These are phyloP conservation scores for Penicillium cinerascens DNA, from an alignment of 495 filamentous ascomycete species.

Conservation along the genomic window DNA sequence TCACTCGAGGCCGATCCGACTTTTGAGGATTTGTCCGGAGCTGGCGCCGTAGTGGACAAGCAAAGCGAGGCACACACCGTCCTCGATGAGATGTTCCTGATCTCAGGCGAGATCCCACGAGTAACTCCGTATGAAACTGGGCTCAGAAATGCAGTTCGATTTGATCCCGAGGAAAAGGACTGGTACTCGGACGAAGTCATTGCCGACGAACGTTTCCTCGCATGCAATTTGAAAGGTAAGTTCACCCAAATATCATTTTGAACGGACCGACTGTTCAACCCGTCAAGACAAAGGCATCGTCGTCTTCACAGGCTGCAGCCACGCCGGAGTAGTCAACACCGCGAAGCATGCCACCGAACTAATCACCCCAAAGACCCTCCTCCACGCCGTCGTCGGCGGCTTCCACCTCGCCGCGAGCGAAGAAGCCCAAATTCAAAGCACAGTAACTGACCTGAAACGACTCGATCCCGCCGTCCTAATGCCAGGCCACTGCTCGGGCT, in stretches of 20 bases:
- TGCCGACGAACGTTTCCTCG: slow-evolving; percentile 56
- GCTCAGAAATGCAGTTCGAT: slow-evolving; percentile 46
- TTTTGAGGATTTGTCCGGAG: slow-evolving; percentile 48
- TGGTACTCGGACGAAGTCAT: slow-evolving; percentile 57
- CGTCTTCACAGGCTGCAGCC: slow-evolving; percentile 61
- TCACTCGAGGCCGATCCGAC: slow-evolving; percentile 57
- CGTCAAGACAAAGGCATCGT: slow-evolving; percentile 52
- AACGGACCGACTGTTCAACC: not conserved
- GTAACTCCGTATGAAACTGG: slow-evolving; percentile 54
- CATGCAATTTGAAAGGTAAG: slow-evolving; percentile 55
- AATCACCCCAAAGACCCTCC: slow-evolving; percentile 32
- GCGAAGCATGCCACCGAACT: slow-evolving; percentile 47
- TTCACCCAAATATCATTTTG: not conserved
- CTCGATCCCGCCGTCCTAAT: slow-evolving; percentile 53
- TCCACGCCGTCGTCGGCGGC: slow-evolving; percentile 58
- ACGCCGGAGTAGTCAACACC: slow-evolving; percentile 58
- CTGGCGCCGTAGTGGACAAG: slow-evolving; percentile 47
- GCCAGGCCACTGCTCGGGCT: slow-evolving; percentile 60
- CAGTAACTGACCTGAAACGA: slow-evolving; percentile 49
- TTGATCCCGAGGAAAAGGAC: slow-evolving; percentile 37
- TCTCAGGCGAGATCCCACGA: slow-evolving; percentile 57
- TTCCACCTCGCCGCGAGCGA: slow-evolving; percentile 56
- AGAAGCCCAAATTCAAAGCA: slow-evolving; percentile 40
- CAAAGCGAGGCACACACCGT: slow-evolving; percentile 45
- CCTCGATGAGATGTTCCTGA: slow-evolving; percentile 53